These are phyloP conservation scores for Ogataea glucozyma DNA, from an alignment of 805 yeast genomes.

Conservation along the genomic window DNA sequence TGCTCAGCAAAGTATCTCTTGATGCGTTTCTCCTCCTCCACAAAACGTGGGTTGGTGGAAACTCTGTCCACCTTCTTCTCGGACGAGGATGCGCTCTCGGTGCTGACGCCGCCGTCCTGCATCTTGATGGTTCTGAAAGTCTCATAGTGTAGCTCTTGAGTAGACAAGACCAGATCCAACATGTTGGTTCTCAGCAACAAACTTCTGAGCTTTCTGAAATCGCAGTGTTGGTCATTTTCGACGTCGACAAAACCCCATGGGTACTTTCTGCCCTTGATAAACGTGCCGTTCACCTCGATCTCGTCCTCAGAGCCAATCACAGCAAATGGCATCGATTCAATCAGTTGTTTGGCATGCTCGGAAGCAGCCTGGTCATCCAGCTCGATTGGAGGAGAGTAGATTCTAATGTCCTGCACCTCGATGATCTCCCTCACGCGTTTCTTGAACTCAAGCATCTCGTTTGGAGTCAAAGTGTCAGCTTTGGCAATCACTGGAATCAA, in stretches of 20 bases:
- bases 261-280: slow-evolving; percentile 77
- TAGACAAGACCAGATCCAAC: slow-evolving; percentile 76
- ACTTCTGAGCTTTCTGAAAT: slow-evolving; percentile 77
- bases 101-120: slow-evolving; percentile 38
- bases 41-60: slow-evolving; percentile 80
- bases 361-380: slow-evolving; percentile 71
- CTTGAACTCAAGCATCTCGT: slow-evolving; percentile 69
- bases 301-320: slow-evolving; percentile 76
- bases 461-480: slow-evolving; percentile 78
- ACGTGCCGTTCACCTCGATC: slow-evolving; percentile 62
- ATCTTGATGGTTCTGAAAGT: slow-evolving; percentile 72
- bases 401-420: slow-evolving; percentile 78
- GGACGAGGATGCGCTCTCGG: slow-evolving; percentile 21
- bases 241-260: slow-evolving; percentile 92
- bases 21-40: slow-evolving; percentile 93
- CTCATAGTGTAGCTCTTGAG: slow-evolving; percentile 81
- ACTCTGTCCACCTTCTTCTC: slow-evolving; percentile 41
- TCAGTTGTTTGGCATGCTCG: slow-evolving; percentile 77
- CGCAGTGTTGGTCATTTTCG: slow-evolving; percentile 83
- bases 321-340: slow-evolving; percentile 87
- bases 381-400: slow-evolving; percentile 83
- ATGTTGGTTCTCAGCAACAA: slow-evolving; percentile 78
- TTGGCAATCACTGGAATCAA: slow-evolving; percentile 88
- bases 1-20: slow-evolving; percentile 96
- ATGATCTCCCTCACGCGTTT: slow-evolving; percentile 77